These are phyloP conservation scores for Juglanconis sp. DNA, from an alignment of 2,329 filamentous ascomycete genomes.

Conservation along the genomic window DNA sequence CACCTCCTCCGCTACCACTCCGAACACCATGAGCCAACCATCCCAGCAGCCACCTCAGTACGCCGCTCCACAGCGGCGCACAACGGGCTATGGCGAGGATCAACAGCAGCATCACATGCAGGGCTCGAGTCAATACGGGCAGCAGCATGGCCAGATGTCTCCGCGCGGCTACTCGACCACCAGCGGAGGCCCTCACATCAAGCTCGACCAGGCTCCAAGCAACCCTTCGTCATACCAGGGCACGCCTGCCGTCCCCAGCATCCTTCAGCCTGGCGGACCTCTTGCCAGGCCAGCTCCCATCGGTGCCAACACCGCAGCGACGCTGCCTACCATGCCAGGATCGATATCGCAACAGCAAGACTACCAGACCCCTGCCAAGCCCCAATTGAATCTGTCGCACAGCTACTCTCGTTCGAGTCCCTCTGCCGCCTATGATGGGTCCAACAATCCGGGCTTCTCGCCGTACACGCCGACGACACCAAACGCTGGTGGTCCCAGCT, in stretches of 20 bases:
- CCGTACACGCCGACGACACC: constrained; percentile 65
- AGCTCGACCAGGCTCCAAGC: constrained; percentile 43
- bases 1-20: background rate
- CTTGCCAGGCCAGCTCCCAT: constrained; percentile 26
- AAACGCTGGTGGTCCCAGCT: constrained; percentile 46
- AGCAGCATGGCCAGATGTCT: constrained; percentile 40
- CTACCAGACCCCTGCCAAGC: constrained; percentile 63
- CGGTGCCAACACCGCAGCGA: constrained; percentile 43
- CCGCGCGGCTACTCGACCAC: constrained; percentile 43
- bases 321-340: constrained; percentile 45
- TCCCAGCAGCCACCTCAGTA: constrained; percentile 32
- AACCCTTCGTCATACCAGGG: constrained; percentile 38
- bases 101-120: constrained; percentile 56
- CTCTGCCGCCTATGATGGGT: constrained; percentile 50
- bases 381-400: constrained; percentile 64
- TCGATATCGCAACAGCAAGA: constrained; percentile 48
- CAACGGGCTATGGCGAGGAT: constrained; percentile 37
- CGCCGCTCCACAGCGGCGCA: constrained; percentile 31
- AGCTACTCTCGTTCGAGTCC: constrained; percentile 84
- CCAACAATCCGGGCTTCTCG: constrained; percentile 42
- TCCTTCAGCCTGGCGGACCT: constrained; percentile 53
- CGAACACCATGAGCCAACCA: constrained; percentile 34
- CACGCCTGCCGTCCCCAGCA: constrained; percentile 48
- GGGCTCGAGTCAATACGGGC: constrained; percentile 38
- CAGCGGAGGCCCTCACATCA: constrained; percentile 44